Conservation (phyloP, 176 grass and related monocot genomes). For the Cocos nucifera region DNA sequence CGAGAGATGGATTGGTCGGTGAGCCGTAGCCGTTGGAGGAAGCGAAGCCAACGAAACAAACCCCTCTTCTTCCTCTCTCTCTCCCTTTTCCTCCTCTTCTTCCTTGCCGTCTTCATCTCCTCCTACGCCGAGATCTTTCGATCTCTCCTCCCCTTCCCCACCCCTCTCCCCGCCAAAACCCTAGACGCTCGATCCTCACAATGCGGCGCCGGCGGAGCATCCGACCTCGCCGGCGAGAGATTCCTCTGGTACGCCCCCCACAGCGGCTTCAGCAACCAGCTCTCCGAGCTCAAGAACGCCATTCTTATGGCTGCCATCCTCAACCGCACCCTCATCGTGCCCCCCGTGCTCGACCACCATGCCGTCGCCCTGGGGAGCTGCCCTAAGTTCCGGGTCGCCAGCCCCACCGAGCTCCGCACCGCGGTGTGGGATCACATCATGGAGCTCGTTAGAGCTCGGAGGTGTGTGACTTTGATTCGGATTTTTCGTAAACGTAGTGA, state of each 20-base stretch:
- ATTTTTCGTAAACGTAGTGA: background rate
- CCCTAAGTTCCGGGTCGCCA: constrained; percentile 82
- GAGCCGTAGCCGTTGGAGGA: constrained; percentile 57
- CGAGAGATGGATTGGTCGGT: constrained; percentile 17
- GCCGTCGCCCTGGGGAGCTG: constrained; percentile 88
- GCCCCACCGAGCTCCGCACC: constrained; percentile 39
- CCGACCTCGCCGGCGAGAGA: constrained; percentile 34
- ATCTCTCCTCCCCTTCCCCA: constrained; percentile 26
- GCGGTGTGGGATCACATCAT: constrained; percentile 78
- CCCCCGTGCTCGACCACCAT: constrained; percentile 85
- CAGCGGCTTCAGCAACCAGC: constrained; percentile 93
- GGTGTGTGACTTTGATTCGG: constrained; percentile 22
- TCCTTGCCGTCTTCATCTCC: constrained; percentile 29
- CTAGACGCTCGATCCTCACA: constrained; percentile 3
- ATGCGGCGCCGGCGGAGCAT: constrained; percentile 17
- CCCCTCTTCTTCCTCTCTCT: constrained; percentile 25
- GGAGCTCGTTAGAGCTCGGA: constrained; percentile 59
- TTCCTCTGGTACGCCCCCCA: constrained; percentile 96
- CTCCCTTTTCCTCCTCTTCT: constrained; percentile 20
- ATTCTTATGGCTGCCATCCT: constrained; percentile 59
- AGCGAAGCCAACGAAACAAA: constrained; percentile 33
- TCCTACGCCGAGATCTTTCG: constrained; percentile 30
- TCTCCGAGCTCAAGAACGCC: constrained; percentile 75
- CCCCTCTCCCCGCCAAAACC: background rate
- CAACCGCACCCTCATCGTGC: constrained; percentile 82